Evolutionary conservation across 208 protist genomes (phyloP).

Genomic region (Trypanosoma cruzi): DNA sequence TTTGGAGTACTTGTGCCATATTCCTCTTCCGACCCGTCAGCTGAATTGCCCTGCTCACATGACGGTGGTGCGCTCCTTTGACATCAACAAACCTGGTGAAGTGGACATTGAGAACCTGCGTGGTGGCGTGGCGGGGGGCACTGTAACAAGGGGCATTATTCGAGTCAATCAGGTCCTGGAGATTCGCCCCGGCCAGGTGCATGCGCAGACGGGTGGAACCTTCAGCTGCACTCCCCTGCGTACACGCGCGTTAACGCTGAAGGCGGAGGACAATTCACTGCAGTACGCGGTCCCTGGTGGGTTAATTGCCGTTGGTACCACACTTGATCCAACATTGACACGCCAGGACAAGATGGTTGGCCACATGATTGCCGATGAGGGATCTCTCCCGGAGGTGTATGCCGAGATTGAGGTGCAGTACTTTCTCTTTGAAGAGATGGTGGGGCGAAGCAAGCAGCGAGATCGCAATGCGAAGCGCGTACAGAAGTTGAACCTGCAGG

Average conservation of each 20-base stretch:
- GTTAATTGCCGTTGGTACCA: constrained; percentile 99
- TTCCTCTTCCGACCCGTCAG: constrained; percentile 97
- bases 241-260: constrained; percentile 95
- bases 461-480: constrained; percentile 88
- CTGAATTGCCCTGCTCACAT: constrained; percentile 94
- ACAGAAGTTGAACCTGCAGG: constrained; percentile 95
- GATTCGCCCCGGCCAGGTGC: constrained; percentile 97
- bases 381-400: constrained; percentile 97
- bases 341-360: constrained; percentile 98
- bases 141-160: constrained; percentile 98
- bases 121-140: constrained; percentile 99
- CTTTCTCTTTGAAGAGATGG: constrained; percentile 97
- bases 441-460: constrained; percentile 89
- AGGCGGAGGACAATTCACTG: constrained; percentile 98
- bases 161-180: constrained; percentile 98
- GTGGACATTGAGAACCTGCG: constrained; percentile 94
- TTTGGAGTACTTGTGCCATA: constrained; percentile 97
- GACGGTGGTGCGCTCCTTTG: constrained; percentile 99
- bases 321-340: constrained; percentile 99
- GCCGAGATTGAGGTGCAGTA: constrained; percentile 98
- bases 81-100: constrained; percentile 99
- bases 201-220: constrained; percentile 68
- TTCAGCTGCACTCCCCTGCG: constrained; percentile 97
- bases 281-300: constrained; percentile 99
- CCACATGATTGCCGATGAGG: constrained; percentile 89